Base-by-base conservation (phyloP, 2,329 filamentous ascomycete species). In the Aureobasidium sp. region DNA sequence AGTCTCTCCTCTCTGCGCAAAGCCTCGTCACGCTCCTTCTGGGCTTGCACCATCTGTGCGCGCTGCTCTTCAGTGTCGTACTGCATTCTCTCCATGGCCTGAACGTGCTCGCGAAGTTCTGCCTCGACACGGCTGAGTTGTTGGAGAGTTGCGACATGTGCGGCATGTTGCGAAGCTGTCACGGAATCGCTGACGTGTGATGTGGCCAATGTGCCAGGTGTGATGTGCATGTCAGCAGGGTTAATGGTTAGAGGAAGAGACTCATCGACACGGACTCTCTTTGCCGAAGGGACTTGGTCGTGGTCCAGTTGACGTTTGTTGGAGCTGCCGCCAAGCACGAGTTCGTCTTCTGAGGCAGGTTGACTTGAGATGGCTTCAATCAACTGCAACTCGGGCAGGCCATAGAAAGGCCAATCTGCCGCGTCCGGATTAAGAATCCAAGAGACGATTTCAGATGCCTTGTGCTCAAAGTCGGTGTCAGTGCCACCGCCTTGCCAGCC, bases 121-220 rank as follows among this genome's bases (percentile, higher is more conserved):
- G 15, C 27, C 20, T 41, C 25, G 8, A 42, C 55, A 27, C 25
- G 31, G 17, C 37, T 57, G 36, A 59, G 49, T 12, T 52, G n/a
- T 34, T 62, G 36, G 4, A 60, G 41, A n/a, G 27, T 45, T 34
- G 52, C 29, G 15, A 42, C 42, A 36, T 61, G 41, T 42, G 52
- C 29, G 15, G 48, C 48, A 36, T 61, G 47, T 42, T 61, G 53
- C 2, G 58, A 47, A 9, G 70, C 71, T 17, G 57, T 6, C 61
- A 77, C 69, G 0, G 76, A 78, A 64, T 79, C 76, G 62, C 75
- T 79, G 52, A 77, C 68, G 29, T 73, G 75, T 25, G 55, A 44
- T 5, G 34, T 2, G 8, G 41, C 31, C 7, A 57, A n/a, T 20
- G 36, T 34, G 29, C 42, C 55, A 7, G 41, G 20, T 12, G 75